These are phyloP conservation scores for Flammula alnicola DNA, from an alignment of 1,284 basidiomycete species.

Conservation along the genomic window DNA sequence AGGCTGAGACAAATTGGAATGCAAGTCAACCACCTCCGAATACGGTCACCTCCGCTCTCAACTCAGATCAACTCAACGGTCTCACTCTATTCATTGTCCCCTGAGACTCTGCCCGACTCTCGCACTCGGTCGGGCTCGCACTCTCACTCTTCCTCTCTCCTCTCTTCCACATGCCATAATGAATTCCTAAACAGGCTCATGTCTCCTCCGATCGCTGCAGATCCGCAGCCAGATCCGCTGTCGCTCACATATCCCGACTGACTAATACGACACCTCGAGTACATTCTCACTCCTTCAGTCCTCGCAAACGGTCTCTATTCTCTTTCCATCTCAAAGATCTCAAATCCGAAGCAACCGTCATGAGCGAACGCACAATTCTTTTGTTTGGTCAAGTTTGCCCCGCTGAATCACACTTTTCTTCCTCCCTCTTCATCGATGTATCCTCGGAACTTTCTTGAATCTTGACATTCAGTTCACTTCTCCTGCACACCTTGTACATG, in stretches of 20 bases:
- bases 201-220: slow-evolving; percentile 30
- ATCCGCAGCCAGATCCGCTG: slow-evolving; percentile 33
- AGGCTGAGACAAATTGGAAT: slow-evolving; percentile 23
- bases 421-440: too few species aligned
- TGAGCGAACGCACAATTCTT: too few species aligned
- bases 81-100: slow-evolving; percentile 16
- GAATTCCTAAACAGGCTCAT: slow-evolving; percentile 26
- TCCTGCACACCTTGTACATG: slow-evolving; percentile 25
- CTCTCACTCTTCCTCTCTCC: not conserved
- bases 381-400: slow-evolving; percentile 29
- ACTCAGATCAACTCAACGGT: slow-evolving; percentile 10
- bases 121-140: too few species aligned
- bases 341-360: too few species aligned
- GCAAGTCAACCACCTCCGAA: slow-evolving; percentile 8
- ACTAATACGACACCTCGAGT: not conserved
- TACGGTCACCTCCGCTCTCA: slow-evolving; percentile 17
- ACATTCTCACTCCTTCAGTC: slow-evolving; percentile 7
- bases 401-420: slow-evolving; percentile 1
- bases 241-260: not conserved
- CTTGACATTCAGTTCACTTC: slow-evolving; percentile 3
- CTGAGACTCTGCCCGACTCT: not conserved
- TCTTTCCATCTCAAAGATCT: too few species aligned
- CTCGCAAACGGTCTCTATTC: too few species aligned
- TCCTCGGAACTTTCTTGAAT: slow-evolving; percentile 14
- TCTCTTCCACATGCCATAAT: slow-evolving; percentile 23